These are phyloP conservation scores for Lablab purpureus DNA, from an alignment of 306 rosid species.

Conservation along the genomic window DNA sequence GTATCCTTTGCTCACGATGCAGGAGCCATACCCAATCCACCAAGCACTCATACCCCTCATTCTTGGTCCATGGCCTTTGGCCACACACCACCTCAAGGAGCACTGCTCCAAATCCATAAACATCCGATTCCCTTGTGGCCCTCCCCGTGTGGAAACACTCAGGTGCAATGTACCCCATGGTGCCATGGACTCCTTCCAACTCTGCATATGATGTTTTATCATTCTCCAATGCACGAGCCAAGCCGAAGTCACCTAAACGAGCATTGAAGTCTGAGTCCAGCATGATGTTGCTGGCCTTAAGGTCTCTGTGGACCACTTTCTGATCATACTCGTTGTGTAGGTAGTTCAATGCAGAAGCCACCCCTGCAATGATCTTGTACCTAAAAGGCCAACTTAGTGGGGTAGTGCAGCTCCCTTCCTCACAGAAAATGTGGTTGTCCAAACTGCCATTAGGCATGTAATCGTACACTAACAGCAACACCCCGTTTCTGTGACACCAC, in stretches of 20 bases:
- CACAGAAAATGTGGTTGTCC: constrained; percentile 73
- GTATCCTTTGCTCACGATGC: constrained; percentile 59
- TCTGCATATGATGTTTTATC: constrained; percentile 73
- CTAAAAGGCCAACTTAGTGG: constrained; percentile 69
- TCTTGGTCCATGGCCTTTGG: constrained; percentile 70
- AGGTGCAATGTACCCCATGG: constrained; percentile 82
- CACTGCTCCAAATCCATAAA: constrained; percentile 74
- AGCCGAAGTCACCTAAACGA: constrained; percentile 71
- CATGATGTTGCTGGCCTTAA: constrained; percentile 83
- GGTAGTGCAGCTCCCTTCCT: constrained; percentile 42
- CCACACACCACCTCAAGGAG: constrained; percentile 76
- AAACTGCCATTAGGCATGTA: constrained; percentile 90
- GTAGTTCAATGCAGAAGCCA: constrained; percentile 71
- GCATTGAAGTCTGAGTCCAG: constrained; percentile 72
- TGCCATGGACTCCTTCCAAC: constrained; percentile 72
- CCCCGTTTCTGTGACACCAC: constrained; percentile 75
- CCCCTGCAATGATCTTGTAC: constrained; percentile 69
- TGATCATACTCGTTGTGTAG: constrained; percentile 79
- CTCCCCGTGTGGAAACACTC: constrained; percentile 84
- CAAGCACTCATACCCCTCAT: constrained; percentile 53
- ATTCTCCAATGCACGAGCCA: constrained; percentile 78
- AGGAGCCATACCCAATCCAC: constrained; percentile 87
- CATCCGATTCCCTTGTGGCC: constrained; percentile 74
- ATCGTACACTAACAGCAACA: constrained; percentile 73
- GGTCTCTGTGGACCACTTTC: constrained; percentile 74